These are phyloP conservation scores for Chytriomyces sp. DNA, from an alignment of 192 early-diverging fungal genomes.

Conservation along the genomic window DNA sequence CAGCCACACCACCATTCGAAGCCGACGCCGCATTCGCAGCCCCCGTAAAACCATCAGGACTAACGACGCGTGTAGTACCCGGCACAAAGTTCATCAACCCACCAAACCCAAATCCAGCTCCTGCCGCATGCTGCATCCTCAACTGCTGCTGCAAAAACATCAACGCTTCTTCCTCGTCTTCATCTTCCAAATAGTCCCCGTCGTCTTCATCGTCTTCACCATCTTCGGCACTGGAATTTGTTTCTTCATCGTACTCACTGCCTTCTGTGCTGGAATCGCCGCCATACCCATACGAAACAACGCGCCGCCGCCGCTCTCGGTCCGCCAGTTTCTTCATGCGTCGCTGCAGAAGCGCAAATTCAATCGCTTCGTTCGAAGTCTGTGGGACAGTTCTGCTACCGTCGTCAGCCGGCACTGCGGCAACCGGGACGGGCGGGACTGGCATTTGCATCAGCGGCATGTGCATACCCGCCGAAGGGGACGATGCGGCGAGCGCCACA, in stretches of 20 bases:
- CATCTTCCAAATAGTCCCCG: not conserved
- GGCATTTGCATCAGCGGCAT: too few relatives aligned
- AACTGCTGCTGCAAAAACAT: not conserved
- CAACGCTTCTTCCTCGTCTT: not conserved
- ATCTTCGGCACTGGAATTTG: not conserved
- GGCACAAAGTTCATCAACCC: not conserved
- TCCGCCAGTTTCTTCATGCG: constrained; percentile 9
- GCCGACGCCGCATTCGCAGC: not conserved
- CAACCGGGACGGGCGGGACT: not conserved
- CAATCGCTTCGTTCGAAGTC: constrained; percentile 27
- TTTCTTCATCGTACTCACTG: not conserved
- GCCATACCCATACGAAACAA: not conserved
- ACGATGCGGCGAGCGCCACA: not conserved
- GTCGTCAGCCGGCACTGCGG: not conserved
- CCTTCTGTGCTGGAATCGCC: not conserved
- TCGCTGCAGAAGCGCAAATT: constrained; percentile 24
- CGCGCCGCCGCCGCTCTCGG: not conserved
- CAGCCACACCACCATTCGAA: not conserved
- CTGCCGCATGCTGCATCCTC: not conserved
- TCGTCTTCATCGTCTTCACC: not conserved
- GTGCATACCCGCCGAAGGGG: too few relatives aligned
- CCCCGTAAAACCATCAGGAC: not conserved
- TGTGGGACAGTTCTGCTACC: constrained; percentile 14
- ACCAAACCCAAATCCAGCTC: not conserved
- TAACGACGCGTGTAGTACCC: not conserved